Evolutionary conservation across 192 early-diverging fungal species (phyloP).

Genomic region (Entomortierella chlamydospora): DNA sequence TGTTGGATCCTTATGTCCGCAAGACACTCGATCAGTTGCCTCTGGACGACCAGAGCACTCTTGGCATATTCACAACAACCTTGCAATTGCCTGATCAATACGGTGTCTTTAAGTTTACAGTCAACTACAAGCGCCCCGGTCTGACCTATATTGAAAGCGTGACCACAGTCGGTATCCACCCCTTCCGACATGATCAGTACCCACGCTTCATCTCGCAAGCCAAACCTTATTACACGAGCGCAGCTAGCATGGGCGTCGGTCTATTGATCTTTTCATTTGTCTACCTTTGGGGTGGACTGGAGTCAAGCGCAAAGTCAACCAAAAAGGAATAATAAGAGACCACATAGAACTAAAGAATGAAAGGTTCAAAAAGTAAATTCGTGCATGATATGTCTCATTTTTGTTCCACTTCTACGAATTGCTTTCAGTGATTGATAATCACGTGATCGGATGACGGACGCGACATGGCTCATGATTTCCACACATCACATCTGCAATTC

Average conservation of each 20-base stretch:
- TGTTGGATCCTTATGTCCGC: constrained; percentile 98
- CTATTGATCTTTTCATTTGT: constrained; percentile 86
- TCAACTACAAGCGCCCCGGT: constrained; percentile 93
- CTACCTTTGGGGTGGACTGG: constrained; percentile 73
- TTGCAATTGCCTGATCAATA: constrained; percentile 90
- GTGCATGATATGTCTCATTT: no score
- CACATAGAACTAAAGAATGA: no score
- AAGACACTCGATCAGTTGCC: constrained; percentile 69
- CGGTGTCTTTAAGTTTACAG: constrained; percentile 97
- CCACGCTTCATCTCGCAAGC: constrained; percentile 91
- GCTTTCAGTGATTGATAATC: no score
- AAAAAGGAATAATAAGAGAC: constrained; percentile 36
- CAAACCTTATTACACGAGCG: constrained; percentile 94
- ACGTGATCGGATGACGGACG: no score
- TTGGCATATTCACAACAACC: constrained; percentile 57
- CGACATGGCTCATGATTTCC: no score
- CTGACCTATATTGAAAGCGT: constrained; percentile 76
- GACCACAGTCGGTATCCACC: constrained; percentile 87
- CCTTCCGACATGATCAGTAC: constrained; percentile 96
- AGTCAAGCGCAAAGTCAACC: constrained; percentile 41
- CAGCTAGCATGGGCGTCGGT: constrained; percentile 85
- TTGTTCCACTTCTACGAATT: no score
- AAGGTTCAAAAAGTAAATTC: no score
- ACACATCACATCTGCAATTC: no score
- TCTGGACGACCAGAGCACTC: constrained; percentile 33